A percentile compares a stretch with the other conserved stretches of the same genome.
phyloP scores from a whole-genome alignment of 306 rosid species.

The Trifolium repens region DNA sequence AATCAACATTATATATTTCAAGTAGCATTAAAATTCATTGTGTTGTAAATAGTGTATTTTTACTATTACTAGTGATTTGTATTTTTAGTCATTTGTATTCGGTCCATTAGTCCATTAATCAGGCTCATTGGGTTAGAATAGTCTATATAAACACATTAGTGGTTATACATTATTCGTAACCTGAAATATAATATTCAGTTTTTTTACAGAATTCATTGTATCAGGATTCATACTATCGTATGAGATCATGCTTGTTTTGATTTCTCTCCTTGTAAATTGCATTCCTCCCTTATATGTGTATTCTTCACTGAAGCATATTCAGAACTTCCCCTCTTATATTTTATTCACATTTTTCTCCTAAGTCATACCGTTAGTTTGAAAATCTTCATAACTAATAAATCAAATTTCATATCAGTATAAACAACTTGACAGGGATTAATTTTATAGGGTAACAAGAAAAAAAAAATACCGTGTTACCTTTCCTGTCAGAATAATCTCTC shows the following conservation, averaged over 20 bases:
- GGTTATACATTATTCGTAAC: too few relatives aligned
- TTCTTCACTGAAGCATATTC: background rate
- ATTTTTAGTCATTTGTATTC: too few relatives aligned
- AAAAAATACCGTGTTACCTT: constrained; percentile 56
- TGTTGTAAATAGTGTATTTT: too few relatives aligned
- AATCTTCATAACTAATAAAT: background rate
- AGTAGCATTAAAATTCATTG: background rate
- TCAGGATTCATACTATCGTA: background rate
- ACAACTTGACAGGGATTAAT: background rate
- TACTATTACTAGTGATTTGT: too few relatives aligned
- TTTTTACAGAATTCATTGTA: background rate
- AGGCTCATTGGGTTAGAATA: too few relatives aligned
- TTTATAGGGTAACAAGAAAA: constrained; percentile 14
- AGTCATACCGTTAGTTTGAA: background rate
- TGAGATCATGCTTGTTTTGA: background rate
- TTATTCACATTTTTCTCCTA: background rate
- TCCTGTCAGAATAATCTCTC: constrained; percentile 74
- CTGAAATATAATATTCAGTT: too few relatives aligned
- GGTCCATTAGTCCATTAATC: too few relatives aligned
- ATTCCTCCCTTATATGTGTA: background rate
- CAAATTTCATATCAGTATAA: background rate
- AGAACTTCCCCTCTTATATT: background rate
- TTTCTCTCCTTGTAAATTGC: background rate
- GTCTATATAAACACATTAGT: too few relatives aligned
- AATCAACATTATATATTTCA: background rate